Percentiles rank a stretch among this genome's conserved stretches.
These are phyloP conservation scores for Neurospora cerealis DNA, from an alignment of 495 filamentous ascomycete species.

Conservation along the genomic window DNA sequence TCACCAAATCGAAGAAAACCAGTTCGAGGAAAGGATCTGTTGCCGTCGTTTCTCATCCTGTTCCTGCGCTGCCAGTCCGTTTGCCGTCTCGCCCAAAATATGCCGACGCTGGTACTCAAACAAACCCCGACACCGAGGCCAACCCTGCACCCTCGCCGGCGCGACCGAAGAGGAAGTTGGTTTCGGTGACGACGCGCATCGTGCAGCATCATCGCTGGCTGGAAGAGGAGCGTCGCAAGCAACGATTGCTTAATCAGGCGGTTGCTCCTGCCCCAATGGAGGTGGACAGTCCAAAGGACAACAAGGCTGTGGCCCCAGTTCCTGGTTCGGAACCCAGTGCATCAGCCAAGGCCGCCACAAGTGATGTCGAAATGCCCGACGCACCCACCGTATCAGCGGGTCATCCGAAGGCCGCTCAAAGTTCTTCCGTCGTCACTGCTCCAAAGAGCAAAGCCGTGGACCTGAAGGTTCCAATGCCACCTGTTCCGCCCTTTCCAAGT, in stretches of 20 bases:
- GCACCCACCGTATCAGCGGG: constrained; percentile 10
- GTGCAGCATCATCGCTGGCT: constrained; percentile 32
- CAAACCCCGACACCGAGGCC: constrained; percentile 28
- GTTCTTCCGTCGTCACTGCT: constrained; percentile 1
- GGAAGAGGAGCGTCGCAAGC: constrained; percentile 22
- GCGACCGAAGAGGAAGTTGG: constrained; percentile 29
- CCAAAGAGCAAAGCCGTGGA: constrained; percentile 32
- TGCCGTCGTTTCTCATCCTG: constrained; percentile 18
- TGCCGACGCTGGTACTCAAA: constrained; percentile 38
- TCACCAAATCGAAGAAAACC: constrained; percentile 11
- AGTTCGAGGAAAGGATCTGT: constrained; percentile 9
- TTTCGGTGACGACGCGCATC: constrained; percentile 38
- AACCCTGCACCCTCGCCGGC: constrained; percentile 5
- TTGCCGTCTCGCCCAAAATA: constrained; percentile 27
- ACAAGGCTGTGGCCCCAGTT: constrained; percentile 7
- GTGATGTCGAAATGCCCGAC: constrained; percentile 17
- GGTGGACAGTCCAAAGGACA: constrained; percentile 19
- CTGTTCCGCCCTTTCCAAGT: constrained; percentile 30
- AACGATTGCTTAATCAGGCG: constrained; percentile 7
- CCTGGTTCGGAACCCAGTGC: constrained; percentile 4
- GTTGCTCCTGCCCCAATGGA: constrained; percentile 21
- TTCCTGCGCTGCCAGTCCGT: constrained; percentile 26
- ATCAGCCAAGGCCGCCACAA: constrained; percentile 3
- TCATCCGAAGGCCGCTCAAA: constrained; percentile 2
- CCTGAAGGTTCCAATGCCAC: constrained; percentile 42